Percentiles rank a stretch among this genome's conserved stretches.
phyloP scores from a whole-genome alignment of 225 moss, liverwort and hornwort species.

The Bryum argenteum region DNA sequence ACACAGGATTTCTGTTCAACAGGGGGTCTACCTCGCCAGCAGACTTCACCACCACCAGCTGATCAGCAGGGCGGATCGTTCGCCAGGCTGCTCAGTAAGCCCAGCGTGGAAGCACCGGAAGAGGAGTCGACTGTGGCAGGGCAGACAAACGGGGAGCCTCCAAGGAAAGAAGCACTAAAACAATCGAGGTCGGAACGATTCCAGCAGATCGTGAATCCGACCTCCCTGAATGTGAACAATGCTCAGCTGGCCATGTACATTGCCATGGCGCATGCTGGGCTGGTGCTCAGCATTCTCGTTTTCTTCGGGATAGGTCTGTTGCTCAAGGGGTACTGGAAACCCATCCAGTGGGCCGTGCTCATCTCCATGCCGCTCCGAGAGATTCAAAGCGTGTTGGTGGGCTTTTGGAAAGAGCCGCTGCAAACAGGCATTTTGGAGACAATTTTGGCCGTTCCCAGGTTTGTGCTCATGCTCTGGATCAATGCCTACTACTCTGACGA shows the following conservation, averaged over 20 bases:
- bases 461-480: slow-evolving; percentile 21
- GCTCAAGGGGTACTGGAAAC: slow-evolving; percentile 77
- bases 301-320: slow-evolving; percentile 67
- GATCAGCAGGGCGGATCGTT: slow-evolving; percentile 34
- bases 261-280: slow-evolving; percentile 92
- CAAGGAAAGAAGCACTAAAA: neutral
- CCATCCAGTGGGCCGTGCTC: slow-evolving; percentile 92
- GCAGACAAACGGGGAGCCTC: slow-evolving; percentile 10
- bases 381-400: slow-evolving; percentile 70
- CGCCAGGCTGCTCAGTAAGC: slow-evolving; percentile 28
- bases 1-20: neutral
- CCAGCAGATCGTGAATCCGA: slow-evolving; percentile 42
- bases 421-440: slow-evolving; percentile 64
- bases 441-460: slow-evolving; percentile 61
- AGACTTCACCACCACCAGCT: slow-evolving; percentile 16
- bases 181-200: slow-evolving; percentile 23
- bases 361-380: slow-evolving; percentile 91
- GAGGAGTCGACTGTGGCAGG: slow-evolving; percentile 21
- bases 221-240: slow-evolving; percentile 56
- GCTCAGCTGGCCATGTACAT: slow-evolving; percentile 91
- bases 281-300: slow-evolving; percentile 68
- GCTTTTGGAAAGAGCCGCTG: slow-evolving; percentile 78
- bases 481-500: no score
- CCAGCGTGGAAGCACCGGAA: slow-evolving; percentile 27
- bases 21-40: slow-evolving; percentile 38